phyloP scores from a whole-genome alignment of 2,329 filamentous ascomycete genomes.

The Cucurbitaria berberidis region DNA sequence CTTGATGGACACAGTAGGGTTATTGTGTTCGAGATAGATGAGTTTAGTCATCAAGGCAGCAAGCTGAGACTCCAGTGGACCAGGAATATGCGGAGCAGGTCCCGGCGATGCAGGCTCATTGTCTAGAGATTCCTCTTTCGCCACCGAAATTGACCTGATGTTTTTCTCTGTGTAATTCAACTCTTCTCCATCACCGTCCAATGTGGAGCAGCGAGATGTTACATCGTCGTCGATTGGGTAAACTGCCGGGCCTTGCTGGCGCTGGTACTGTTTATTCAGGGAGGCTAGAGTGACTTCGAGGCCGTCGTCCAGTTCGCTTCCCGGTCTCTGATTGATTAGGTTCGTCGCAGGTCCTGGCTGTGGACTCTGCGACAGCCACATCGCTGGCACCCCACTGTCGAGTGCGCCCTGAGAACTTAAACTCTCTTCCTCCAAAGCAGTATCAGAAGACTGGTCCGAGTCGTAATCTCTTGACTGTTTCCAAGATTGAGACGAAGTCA shows the following conservation, averaged over 20 bases:
- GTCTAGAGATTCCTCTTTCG: constrained; percentile 7
- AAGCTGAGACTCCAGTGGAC: constrained; percentile 46
- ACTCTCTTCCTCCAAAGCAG: constrained; percentile 35
- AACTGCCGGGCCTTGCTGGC: constrained; percentile 13
- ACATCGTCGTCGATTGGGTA: constrained; percentile 39
- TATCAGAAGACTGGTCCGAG: constrained; percentile 41
- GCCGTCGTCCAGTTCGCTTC: constrained; percentile 7
- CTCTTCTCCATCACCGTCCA: constrained; percentile 42
- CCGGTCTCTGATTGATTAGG: constrained; percentile 34
- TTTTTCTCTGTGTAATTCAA: constrained; percentile 40
- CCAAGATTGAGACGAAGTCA: constrained; percentile 31
- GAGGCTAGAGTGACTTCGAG: constrained; percentile 20
- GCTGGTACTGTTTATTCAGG: constrained; percentile 18
- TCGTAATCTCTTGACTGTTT: constrained; percentile 38
- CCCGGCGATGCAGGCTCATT: constrained; percentile 27
- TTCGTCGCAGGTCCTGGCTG: constrained; percentile 24
- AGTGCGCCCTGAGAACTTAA: constrained; percentile 18
- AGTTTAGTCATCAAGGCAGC: constrained; percentile 48
- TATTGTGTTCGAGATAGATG: constrained; percentile 42
- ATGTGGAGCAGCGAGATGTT: constrained; percentile 41
- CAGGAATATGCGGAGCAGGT: constrained; percentile 36
- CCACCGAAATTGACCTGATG: constrained; percentile 27
- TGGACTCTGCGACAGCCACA: constrained; percentile 35
- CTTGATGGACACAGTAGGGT: constrained; percentile 44
- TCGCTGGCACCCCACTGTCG: constrained; percentile 29